A percentile compares a stretch with the other conserved stretches of the same genome.
phyloP scores from a whole-genome alignment of 352 stramenopile genomes.

The Albugo candida region DNA sequence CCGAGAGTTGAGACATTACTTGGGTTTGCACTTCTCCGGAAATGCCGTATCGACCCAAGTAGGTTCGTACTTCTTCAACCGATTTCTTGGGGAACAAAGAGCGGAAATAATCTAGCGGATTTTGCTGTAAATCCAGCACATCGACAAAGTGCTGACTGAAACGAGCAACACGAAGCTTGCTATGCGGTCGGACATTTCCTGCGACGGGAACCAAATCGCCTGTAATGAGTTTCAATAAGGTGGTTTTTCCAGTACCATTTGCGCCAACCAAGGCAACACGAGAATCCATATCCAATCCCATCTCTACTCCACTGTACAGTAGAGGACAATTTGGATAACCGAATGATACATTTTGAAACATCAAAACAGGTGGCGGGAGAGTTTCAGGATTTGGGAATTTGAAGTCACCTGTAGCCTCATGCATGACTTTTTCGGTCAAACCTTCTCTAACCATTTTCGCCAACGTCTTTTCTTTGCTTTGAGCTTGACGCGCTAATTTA shows the following conservation, averaged over 20 bases:
- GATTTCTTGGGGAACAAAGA: conserved; percentile 85
- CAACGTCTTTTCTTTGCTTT: conserved; percentile 97
- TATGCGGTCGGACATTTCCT: conserved; percentile 91
- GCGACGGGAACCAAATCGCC: conserved; percentile 85
- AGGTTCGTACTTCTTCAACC: conserved; percentile 88
- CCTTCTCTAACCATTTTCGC: conserved; percentile 95
- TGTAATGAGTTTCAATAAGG: conserved; percentile 96
- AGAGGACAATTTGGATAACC: conserved; percentile 83
- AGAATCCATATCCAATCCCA: conserved; percentile 94
- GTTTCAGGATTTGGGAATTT: conserved; percentile 93
- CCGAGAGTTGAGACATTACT: conserved; percentile 90
- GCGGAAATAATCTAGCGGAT: conserved; percentile 94
- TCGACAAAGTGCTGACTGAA: conserved; percentile 99
- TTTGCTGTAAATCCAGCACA: conserved; percentile 89
- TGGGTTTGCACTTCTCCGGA: conserved; percentile 91
- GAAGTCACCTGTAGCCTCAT: conserved; percentile 81
- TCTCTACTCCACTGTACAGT: conserved; percentile 86
- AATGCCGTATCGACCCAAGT: conserved; percentile 92
- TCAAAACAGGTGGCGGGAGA: conserved; percentile 89
- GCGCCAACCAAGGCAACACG: conserved; percentile 92
- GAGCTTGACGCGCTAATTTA: conserved; percentile 94
- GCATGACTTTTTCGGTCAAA: conserved; percentile 86
- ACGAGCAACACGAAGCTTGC: conserved; percentile 88
- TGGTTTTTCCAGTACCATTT: conserved; percentile 94
- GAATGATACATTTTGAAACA: conserved; percentile 95